phyloP scores from a whole-genome alignment of 108 stramenopile genomes.

The Nitzschia sp. region DNA sequence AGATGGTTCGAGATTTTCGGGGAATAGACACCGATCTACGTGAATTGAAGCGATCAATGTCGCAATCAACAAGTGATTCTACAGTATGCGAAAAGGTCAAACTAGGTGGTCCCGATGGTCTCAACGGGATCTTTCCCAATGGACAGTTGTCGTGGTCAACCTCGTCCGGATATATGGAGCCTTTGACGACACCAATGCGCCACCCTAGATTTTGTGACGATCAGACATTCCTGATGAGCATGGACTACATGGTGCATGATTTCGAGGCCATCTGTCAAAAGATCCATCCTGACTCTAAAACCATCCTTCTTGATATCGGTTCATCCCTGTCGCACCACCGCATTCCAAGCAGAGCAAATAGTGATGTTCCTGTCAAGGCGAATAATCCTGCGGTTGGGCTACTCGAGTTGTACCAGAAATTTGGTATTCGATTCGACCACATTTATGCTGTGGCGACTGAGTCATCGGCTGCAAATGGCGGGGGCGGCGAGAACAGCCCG shows the following conservation, averaged over 20 bases:
- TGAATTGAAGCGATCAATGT: background rate
- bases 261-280: conserved; percentile 63
- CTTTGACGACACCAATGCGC: conserved; percentile 47
- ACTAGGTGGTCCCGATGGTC: conserved; percentile 35
- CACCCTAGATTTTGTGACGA: conserved; percentile 34
- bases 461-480: no score
- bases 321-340: conserved; percentile 41
- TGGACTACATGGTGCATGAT: conserved; percentile 70
- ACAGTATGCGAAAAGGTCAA: conserved; percentile 13
- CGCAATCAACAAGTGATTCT: background rate
- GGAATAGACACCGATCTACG: conserved; percentile 5
- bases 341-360: no score
- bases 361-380: background rate
- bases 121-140: conserved; percentile 25
- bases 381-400: conserved; percentile 37
- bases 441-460: no score
- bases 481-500: conserved; percentile 54
- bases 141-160: conserved; percentile 20
- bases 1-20: conserved; percentile 8
- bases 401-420: conserved; percentile 40
- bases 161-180: conserved; percentile 40
- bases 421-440: conserved; percentile 75
- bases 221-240: conserved; percentile 14
- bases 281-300: conserved; percentile 39
- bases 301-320: conserved; percentile 69